phyloP scores from a whole-genome alignment of 306 rosid species.

The Medicago arabica region DNA sequence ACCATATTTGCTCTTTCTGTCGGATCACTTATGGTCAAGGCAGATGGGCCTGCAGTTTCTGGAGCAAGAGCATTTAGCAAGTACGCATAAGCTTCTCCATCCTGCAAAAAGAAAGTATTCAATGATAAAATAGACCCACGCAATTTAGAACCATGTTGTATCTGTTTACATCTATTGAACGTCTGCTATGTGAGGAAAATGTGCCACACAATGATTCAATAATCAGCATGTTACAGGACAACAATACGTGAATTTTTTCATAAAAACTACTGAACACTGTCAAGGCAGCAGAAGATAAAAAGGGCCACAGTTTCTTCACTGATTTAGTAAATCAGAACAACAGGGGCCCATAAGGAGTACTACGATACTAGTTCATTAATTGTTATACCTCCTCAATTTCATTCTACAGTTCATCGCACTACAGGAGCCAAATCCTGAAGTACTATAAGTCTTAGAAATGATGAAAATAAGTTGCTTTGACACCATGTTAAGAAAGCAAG shows the following conservation, averaged over 20 bases:
- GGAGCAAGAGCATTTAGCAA: conserved; percentile 98
- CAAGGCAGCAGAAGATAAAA: conserved; percentile 34
- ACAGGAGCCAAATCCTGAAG: conserved; percentile 6
- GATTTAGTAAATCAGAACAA: conserved; percentile 16
- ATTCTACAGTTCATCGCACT: conserved; percentile 3
- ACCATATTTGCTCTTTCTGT: conserved; percentile 85
- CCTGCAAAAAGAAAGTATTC: conserved; percentile 64
- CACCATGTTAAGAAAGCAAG: conserved; percentile 1
- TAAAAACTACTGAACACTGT: conserved; percentile 16
- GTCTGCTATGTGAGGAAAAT: conserved; percentile 20
- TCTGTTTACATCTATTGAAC: conserved; percentile 4
- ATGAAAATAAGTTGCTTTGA: not conserved
- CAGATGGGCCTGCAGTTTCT: conserved; percentile 74
- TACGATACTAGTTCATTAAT: conserved; percentile 1
- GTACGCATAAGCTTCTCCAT: conserved; percentile 94
- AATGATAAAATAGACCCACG: conserved; percentile 9
- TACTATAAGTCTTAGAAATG: not conserved
- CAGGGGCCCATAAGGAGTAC: conserved; percentile 13
- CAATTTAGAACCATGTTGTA: conserved; percentile 30
- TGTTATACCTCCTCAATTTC: conserved; percentile 11
- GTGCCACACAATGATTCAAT: conserved; percentile 17
- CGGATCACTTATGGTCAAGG: conserved; percentile 70
- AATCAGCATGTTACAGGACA: conserved; percentile 27
- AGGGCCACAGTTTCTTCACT: conserved; percentile 34
- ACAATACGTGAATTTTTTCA: conserved; percentile 20